Conservation (phyloP, 805 yeast species). For the Candida chauliodis region DNA sequence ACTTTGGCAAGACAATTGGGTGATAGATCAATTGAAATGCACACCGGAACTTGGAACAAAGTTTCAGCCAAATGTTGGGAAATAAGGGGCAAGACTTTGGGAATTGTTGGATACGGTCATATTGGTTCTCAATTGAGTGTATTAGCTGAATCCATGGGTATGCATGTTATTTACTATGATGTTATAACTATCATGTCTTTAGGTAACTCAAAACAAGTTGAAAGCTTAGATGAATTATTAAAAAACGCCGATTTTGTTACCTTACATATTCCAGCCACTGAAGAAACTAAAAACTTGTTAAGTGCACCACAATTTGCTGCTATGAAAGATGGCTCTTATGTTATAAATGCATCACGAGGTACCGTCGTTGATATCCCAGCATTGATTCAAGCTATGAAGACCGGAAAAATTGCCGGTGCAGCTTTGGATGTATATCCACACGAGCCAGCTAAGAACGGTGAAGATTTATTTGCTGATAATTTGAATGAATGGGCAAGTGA, state of each 20-base stretch:
- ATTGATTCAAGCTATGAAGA: constrained; percentile 82
- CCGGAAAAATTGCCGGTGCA: constrained; percentile 94
- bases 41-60: constrained; percentile 97
- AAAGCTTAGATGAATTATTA: constrained; percentile 78
- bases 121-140: constrained; percentile 97
- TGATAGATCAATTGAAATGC: constrained; percentile 93
- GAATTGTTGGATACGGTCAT: constrained; percentile 97
- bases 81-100: constrained; percentile 96
- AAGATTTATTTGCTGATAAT: constrained; percentile 63
- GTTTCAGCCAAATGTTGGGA: constrained; percentile 96
- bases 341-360: constrained; percentile 96
- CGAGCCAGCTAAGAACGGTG: constrained; percentile 97
- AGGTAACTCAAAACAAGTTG: constrained; percentile 94
- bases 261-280: constrained; percentile 90
- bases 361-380: constrained; percentile 97
- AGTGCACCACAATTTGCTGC: constrained; percentile 88
- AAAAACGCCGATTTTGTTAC: constrained; percentile 82
- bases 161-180: constrained; percentile 94
- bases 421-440: constrained; percentile 95
- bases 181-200: constrained; percentile 89
- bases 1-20: constrained; percentile 94
- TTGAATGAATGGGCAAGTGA: constrained; percentile 84
- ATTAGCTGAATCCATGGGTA: constrained; percentile 95
- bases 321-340: constrained; percentile 94
- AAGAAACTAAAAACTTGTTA: constrained; percentile 88